Evolutionary conservation across 495 filamentous ascomycete genomes (phyloP).

Genomic region (Trichodelitschia bisporula): DNA sequence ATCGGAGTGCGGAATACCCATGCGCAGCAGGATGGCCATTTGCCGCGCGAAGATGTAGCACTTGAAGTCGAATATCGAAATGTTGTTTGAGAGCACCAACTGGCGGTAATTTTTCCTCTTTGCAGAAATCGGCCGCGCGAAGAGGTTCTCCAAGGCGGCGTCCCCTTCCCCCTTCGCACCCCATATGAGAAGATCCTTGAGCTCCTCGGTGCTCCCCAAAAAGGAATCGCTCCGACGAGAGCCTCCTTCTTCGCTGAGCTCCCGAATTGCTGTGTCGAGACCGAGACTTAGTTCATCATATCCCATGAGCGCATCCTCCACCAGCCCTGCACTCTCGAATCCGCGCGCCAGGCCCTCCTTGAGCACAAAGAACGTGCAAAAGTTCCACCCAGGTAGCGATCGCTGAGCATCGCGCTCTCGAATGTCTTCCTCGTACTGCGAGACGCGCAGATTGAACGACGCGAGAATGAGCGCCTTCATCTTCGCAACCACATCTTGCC

Average conservation of each 20-base stretch:
- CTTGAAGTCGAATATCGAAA: constrained; percentile 91
- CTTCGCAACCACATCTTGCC: constrained; percentile 66
- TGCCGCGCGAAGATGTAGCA: constrained; percentile 88
- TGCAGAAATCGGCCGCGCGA: constrained; percentile 32
- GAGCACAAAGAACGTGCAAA: constrained; percentile 93
- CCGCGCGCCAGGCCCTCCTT: constrained; percentile 86
- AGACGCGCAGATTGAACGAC: constrained; percentile 76
- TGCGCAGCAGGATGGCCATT: constrained; percentile 54
- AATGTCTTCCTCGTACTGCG: constrained; percentile 93
- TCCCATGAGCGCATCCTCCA: constrained; percentile 77
- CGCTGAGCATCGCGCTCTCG: constrained; percentile 79
- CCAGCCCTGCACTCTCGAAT: constrained; percentile 86
- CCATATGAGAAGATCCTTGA: constrained; percentile 18
- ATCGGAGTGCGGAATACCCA: constrained; percentile 34
- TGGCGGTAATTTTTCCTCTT: constrained; percentile 69
- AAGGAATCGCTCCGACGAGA: constrained; percentile 42
- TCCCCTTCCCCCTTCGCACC: constrained; percentile 16
- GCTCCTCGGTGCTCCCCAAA: constrained; percentile 41
- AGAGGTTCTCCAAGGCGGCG: constrained; percentile 1
- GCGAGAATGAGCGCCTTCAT: constrained; percentile 67
- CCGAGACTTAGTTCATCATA: constrained; percentile 85
- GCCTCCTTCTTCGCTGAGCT: constrained; percentile 32
- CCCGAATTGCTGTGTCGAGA: constrained; percentile 54
- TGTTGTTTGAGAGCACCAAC: constrained; percentile 80
- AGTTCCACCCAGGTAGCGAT: constrained; percentile 86